Percentiles rank a stretch among this genome's conserved stretches.
Conservation (phyloP, 2,329 filamentous ascomycete species). For the Microcyclospora tardicrescens region DNA sequence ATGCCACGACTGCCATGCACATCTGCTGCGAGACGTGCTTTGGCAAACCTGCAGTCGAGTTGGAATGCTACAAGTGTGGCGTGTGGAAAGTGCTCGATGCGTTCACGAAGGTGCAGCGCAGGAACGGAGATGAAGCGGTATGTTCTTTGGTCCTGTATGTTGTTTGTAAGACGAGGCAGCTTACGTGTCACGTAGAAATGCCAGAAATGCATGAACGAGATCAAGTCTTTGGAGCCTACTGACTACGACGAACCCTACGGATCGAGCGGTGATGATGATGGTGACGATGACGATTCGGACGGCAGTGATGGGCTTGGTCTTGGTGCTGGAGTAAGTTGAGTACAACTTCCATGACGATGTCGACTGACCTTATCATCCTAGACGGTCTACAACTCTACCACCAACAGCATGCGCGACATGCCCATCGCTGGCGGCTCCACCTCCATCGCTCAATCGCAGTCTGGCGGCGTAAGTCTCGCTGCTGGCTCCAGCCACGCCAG, state of each 20-base stretch:
- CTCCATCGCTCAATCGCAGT: conserved; percentile 1
- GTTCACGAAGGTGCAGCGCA: conserved; percentile 16
- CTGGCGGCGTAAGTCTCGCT: conserved; percentile 3
- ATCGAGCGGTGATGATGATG: background rate
- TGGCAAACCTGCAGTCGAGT: conserved; percentile 8
- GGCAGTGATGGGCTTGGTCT: background rate
- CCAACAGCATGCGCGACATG: conserved; percentile 1
- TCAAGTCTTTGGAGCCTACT: conserved; percentile 8
- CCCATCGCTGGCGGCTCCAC: background rate
- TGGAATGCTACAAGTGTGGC: conserved; percentile 15
- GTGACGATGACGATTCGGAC: conserved; percentile 1
- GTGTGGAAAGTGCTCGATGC: conserved; percentile 10
- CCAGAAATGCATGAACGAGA: conserved; percentile 9
- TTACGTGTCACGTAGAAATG: conserved; percentile 10
- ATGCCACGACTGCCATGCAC: conserved; percentile 2
- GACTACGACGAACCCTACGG: conserved; percentile 4
- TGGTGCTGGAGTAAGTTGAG: too few species aligned
- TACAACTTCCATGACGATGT: background rate
- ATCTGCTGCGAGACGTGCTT: conserved; percentile 13
- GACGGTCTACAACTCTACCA: too few species aligned
- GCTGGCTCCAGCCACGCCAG: background rate
- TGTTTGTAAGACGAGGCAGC: background rate
- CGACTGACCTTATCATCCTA: conserved; percentile 1
- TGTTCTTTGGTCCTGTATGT: background rate
- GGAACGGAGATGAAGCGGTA: conserved; percentile 13